phyloP scores from a whole-genome alignment of 1,284 basidiomycete genomes.

The Neolentinus lepideus region DNA sequence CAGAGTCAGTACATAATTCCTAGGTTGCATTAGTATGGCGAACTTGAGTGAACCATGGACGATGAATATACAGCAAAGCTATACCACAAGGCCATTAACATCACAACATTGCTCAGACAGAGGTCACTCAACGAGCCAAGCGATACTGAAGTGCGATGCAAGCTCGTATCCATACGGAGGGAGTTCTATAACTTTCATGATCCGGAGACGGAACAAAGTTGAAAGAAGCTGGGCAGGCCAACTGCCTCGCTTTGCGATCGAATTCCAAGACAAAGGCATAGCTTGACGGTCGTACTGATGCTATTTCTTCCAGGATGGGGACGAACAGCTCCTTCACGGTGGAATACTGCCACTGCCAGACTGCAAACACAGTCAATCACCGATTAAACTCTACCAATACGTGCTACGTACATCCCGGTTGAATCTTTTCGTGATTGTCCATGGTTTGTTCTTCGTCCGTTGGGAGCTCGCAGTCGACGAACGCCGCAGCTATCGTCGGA shows the following conservation, averaged over 20 bases:
- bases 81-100: background rate
- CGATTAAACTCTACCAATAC: constrained; percentile 4
- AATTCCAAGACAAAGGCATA: constrained; percentile 57
- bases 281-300: constrained; percentile 60
- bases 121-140: constrained; percentile 17
- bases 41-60: background rate
- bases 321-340: constrained; percentile 64
- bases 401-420: constrained; percentile 44
- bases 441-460: constrained; percentile 46
- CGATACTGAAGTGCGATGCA: background rate
- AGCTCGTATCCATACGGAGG: constrained; percentile 39
- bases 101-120: background rate
- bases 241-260: constrained; percentile 56
- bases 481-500: constrained; percentile 57
- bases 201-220: constrained; percentile 39
- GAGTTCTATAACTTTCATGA: constrained; percentile 37
- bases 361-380: background rate
- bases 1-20: constrained; percentile 59
- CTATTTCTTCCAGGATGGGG: constrained; percentile 54
- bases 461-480: constrained; percentile 57
- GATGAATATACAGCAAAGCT: constrained; percentile 12
- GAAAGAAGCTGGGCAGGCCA: constrained; percentile 47
- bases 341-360: constrained; percentile 60
- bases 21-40: constrained; percentile 15
- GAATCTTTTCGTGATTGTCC: constrained; percentile 40